phyloP scores from a whole-genome alignment of 208 protist genomes.

The Wallacemonas sp. region DNA sequence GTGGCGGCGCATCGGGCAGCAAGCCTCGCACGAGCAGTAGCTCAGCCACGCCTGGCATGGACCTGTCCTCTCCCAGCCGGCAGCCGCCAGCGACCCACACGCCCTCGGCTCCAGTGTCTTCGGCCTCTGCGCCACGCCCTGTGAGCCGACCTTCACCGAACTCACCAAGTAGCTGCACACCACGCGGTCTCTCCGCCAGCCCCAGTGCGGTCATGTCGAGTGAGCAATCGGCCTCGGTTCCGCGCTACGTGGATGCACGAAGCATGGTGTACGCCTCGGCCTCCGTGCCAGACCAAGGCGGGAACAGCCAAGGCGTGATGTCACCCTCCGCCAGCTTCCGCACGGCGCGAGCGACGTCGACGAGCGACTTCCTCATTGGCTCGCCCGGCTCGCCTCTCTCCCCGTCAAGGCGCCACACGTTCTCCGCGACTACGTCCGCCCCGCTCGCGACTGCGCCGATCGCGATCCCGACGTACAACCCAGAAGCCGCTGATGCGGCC shows the following conservation, averaged over 20 bases:
- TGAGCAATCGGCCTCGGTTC: slow-evolving; percentile 21
- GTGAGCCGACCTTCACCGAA: slow-evolving; percentile 7
- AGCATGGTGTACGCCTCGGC: slow-evolving; percentile 46
- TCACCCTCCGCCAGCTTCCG: slow-evolving; percentile 3
- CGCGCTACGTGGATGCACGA: slow-evolving; percentile 44
- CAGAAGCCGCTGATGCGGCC: slow-evolving; percentile 28
- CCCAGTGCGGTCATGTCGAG: not conserved
- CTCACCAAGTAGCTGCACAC: slow-evolving; percentile 9
- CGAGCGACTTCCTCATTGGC: slow-evolving; percentile 22
- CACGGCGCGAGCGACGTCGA: slow-evolving; percentile 19
- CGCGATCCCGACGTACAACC: slow-evolving; percentile 52
- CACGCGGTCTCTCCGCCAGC: slow-evolving; percentile 5
- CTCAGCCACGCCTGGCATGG: no score
- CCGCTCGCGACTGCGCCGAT: slow-evolving; percentile 25
- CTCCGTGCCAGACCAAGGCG: slow-evolving; percentile 19
- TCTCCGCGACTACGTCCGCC: slow-evolving; percentile 7
- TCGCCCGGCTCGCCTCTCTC: slow-evolving; percentile 36
- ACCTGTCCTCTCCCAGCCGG: not conserved
- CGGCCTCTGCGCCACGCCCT: not conserved
- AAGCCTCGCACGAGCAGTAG: not conserved
- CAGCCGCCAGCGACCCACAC: not conserved
- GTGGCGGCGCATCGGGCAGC: not conserved
- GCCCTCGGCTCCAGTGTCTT: not conserved
- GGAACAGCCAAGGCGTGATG: not conserved
- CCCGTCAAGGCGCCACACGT: slow-evolving; percentile 23